Conservation (phyloP, 495 filamentous ascomycete genomes). For the Xylaria nigripes region DNA sequence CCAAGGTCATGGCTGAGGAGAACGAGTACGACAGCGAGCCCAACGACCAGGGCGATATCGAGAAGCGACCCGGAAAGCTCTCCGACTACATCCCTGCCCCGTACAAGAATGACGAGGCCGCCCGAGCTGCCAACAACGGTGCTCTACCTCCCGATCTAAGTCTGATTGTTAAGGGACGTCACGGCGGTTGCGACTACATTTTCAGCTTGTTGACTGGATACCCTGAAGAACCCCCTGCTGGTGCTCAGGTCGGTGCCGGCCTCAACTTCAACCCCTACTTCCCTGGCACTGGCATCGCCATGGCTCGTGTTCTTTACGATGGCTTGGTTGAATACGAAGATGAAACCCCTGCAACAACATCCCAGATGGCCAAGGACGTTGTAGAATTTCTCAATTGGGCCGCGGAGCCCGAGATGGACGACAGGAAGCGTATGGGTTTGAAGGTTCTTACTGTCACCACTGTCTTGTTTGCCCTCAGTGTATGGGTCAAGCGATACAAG, state of each 20-base stretch:
- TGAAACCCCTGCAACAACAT: slow-evolving; percentile 83
- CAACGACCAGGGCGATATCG: slow-evolving; percentile 94
- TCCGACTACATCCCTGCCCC: slow-evolving; percentile 92
- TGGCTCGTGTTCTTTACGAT: slow-evolving; percentile 97
- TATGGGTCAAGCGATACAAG: slow-evolving; percentile 99
- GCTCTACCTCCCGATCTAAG: slow-evolving; percentile 95
- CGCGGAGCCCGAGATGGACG: slow-evolving; percentile 97
- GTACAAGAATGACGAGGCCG: slow-evolving; percentile 98
- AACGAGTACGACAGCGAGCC: slow-evolving; percentile 98
- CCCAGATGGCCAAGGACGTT: slow-evolving; percentile 99
- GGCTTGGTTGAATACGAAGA: slow-evolving; percentile 99
- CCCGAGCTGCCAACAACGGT: slow-evolving; percentile 95
- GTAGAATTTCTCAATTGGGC: slow-evolving; percentile 98
- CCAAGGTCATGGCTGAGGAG: slow-evolving; percentile 93
- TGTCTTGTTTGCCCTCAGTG: slow-evolving; percentile 72
- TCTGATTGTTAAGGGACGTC: slow-evolving; percentile 94
- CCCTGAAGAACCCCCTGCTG: slow-evolving; percentile 90
- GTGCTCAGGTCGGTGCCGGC: slow-evolving; percentile 68
- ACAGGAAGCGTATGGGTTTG: slow-evolving; percentile 98
- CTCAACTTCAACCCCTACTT: slow-evolving; percentile 99
- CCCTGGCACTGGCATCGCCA: slow-evolving; percentile 96
- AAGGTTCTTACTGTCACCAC: slow-evolving; percentile 76
- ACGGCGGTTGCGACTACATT: slow-evolving; percentile 98
- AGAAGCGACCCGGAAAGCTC: slow-evolving; percentile 96
- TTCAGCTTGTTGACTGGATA: slow-evolving; percentile 97